A percentile compares a stretch with the other conserved stretches of the same genome.
Conservation (phyloP, 73 alveolate species). For the Tetrahymena borealis region DNA sequence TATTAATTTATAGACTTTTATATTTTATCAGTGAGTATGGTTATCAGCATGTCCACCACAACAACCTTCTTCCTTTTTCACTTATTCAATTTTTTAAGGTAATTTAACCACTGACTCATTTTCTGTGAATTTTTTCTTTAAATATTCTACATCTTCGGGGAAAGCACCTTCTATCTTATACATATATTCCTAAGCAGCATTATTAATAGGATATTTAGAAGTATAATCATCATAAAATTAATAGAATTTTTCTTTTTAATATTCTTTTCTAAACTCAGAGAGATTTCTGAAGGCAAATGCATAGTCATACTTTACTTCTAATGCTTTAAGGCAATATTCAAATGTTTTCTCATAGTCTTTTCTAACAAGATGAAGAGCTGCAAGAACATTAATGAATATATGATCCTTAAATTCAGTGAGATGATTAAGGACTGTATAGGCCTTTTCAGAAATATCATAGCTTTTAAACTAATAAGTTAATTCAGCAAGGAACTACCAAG, state of each 20-base stretch:
- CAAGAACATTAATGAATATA: neutral
- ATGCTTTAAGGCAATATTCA: neutral
- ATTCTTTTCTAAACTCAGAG: neutral
- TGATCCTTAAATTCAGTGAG: neutral
- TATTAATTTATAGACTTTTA: neutral
- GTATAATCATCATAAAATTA: neutral
- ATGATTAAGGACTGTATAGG: neutral
- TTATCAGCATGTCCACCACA: neutral
- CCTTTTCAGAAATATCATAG: neutral
- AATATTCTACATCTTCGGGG: neutral
- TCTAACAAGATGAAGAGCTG: neutral
- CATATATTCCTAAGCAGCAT: neutral
- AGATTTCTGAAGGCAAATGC: neutral
- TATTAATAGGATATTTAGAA: neutral
- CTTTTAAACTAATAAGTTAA: neutral
- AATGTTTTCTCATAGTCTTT: neutral
- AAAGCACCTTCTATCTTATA: neutral
- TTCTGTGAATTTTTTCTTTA: neutral
- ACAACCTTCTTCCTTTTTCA: neutral
- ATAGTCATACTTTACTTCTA: neutral
- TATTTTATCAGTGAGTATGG: neutral
- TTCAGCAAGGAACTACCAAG: neutral
- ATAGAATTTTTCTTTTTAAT: neutral
- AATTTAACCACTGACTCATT: neutral
- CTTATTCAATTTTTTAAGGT: neutral